These are phyloP conservation scores for Penicillium bialowiezense DNA, from an alignment of 495 filamentous ascomycete species.

Conservation along the genomic window DNA sequence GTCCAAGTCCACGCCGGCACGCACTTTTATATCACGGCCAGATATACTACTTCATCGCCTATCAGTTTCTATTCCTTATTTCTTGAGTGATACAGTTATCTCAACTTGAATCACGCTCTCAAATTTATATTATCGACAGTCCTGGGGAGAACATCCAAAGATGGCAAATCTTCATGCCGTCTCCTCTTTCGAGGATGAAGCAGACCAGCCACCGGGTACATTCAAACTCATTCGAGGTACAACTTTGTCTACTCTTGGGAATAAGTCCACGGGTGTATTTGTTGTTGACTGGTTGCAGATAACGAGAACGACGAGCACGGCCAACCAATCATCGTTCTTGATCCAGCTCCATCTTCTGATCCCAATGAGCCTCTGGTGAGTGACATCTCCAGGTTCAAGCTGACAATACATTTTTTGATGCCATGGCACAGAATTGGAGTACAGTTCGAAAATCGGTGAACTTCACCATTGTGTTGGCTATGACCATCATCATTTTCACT, in stretches of 20 bases:
- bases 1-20: neutral
- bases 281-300: slow-evolving; percentile 11
- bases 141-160: no score
- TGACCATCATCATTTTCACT: slow-evolving; percentile 33
- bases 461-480: slow-evolving; percentile 29
- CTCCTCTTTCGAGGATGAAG: slow-evolving; percentile 1
- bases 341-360: slow-evolving; percentile 29
- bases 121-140: no score
- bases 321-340: slow-evolving; percentile 21
- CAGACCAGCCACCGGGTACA: slow-evolving; percentile 26
- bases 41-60: neutral
- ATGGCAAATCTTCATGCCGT: slow-evolving; percentile 10
- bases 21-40: neutral
- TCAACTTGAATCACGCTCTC: no score
- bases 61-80: no score
- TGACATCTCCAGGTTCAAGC: neutral
- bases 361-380: slow-evolving; percentile 36
- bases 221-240: slow-evolving; percentile 32
- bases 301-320: slow-evolving; percentile 15
- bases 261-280: neutral
- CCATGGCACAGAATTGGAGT: slow-evolving; percentile 32
- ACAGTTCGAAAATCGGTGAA: slow-evolving; percentile 28
- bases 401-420: neutral
- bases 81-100: no score
- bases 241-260: neutral